Evolutionary conservation across 2,329 filamentous ascomycete species (phyloP), one percentile per base, ranked within the genome.

Genomic region (Botrytis porri): DNA sequence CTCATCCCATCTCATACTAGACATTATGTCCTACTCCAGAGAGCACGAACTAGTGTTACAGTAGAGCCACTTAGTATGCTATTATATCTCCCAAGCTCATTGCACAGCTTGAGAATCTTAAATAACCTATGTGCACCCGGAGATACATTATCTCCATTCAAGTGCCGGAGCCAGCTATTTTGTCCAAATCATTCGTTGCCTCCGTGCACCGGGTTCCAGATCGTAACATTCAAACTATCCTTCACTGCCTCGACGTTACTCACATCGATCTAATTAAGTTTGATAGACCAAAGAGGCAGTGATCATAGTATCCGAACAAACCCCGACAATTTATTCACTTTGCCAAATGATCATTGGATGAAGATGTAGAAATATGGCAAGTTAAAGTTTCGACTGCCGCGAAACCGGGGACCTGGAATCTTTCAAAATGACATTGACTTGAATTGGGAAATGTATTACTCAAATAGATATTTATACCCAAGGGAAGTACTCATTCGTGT

Each of bases 271-370:
- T 32, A 29, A 22, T 35, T 32, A 29, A n/a, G 18, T 67, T 41
- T 32, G 20, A 25, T 35, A 29, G 65, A 57, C 25, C 25, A 41
- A 32, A 45, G 39, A 32, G 39, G 61, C 39, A 64, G 39, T 29
- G 61, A 64, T 45, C 61, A 64, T 7, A 45, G 37, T 32, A 32
- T n/a, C 61, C 61, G 61, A 32, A n/a, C 39, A 64, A 67, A 57
- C 7, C 25, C 64, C 32, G 65, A 22, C n/a, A 41, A 20, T 20
- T 25, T 12, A 32, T 22, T 22, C 35, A 29, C 16, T 67, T 57
- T 57, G n/a, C 32, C 48, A 29, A 67, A 32, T 57, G 18, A 41
- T 69, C 20, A 69, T 69, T 57, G 65, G 48, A 35, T 10, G 20
- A 12, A 65, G 29, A 48, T n/a, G 35, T 57, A 35, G 65, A 41